A percentile compares a stretch with the other conserved stretches of the same genome.
Evolutionary conservation across 202 grass and related monocot genomes (phyloP).

Genomic region (Miscanthus sacchariflorus): DNA sequence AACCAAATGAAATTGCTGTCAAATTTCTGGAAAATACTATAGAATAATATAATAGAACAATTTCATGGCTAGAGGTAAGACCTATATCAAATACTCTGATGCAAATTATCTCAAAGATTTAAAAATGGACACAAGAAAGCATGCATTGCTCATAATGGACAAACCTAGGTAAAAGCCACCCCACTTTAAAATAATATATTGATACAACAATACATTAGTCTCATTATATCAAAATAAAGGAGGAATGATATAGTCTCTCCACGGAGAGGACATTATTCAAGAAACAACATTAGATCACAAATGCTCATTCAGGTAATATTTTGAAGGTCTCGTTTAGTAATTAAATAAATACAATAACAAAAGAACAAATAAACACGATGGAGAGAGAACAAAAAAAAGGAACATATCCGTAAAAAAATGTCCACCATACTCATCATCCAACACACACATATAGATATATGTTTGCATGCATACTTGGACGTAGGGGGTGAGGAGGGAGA

Average conservation of each 20-base stretch:
- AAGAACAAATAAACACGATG: background rate
- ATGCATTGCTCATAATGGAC: background rate
- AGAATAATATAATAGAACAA: no score
- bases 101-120: background rate
- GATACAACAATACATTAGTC: background rate
- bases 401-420: background rate
- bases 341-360: background rate
- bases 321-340: background rate
- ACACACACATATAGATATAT: background rate
- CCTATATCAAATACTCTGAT: background rate
- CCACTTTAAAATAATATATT: background rate
- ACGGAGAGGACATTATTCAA: background rate
- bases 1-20: background rate
- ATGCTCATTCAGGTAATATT: background rate
- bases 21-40: background rate
- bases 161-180: background rate
- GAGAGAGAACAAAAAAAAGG: background rate
- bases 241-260: background rate
- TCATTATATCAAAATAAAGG: background rate
- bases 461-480: slow-evolving; percentile 53
- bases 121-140: background rate
- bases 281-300: background rate
- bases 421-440: background rate
- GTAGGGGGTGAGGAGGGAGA: slow-evolving; percentile 90
- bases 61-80: background rate